Evolutionary conservation across 2,329 filamentous ascomycete genomes (phyloP).

Genomic region (Monilinia polystroma): DNA sequence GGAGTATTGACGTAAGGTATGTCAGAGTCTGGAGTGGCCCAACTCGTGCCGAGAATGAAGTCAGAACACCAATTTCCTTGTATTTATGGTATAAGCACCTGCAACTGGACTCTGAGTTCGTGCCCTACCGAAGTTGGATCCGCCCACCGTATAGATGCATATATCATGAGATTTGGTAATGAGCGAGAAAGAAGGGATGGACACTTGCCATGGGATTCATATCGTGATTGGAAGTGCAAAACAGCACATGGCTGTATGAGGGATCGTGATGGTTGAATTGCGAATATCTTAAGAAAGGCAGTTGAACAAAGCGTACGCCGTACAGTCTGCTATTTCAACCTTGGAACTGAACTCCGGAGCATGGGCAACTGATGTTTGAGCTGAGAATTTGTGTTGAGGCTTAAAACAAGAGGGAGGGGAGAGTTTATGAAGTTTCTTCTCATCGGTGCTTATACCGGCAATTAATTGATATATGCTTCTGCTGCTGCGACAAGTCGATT

Average conservation of each 20-base stretch:
- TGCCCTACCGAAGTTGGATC: not conserved
- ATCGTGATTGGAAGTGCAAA: not conserved
- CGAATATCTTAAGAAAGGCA: not conserved
- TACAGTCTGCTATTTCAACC: not conserved
- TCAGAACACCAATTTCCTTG: no score
- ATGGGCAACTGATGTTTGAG: not conserved
- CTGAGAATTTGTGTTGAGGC: not conserved
- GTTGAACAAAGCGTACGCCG: not conserved
- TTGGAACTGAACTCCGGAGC: not conserved
- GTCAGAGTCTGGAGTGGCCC: not conserved
- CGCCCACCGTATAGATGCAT: not conserved
- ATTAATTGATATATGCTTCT: not conserved
- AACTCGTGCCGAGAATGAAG: not conserved
- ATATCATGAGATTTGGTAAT: no score
- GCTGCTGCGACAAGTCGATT: not conserved
- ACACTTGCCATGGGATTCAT: not conserved
- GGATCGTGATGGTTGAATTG: not conserved
- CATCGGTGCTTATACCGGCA: not conserved
- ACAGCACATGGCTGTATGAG: not conserved
- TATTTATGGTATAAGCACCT: not conserved
- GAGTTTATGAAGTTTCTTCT: not conserved
- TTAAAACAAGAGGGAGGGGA: not conserved
- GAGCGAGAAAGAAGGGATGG: not conserved
- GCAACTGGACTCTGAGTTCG: not conserved
- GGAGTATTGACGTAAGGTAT: not conserved